A percentile compares a stretch with the other conserved stretches of the same genome.
Conservation (phyloP, 768 basidiomycete genomes). For the Kwoniella sp. region DNA sequence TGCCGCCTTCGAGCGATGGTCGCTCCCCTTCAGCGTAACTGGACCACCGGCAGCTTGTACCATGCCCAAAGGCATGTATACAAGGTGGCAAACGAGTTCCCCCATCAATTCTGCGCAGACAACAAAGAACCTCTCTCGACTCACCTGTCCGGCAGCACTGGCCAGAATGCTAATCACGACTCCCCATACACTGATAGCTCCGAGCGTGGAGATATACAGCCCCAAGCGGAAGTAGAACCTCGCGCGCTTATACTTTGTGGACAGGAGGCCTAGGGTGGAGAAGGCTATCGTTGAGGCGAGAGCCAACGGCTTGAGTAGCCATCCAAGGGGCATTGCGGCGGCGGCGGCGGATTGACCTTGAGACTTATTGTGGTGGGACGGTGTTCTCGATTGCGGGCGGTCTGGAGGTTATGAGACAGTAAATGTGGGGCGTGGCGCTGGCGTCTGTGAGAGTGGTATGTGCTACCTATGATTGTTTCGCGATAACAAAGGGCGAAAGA, state of each 20-base stretch:
- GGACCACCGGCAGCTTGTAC: too few species aligned
- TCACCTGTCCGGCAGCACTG: constrained; percentile 64
- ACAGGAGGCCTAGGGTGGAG: constrained; percentile 47
- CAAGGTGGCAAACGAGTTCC: too few species aligned
- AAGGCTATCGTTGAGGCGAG: constrained; percentile 46
- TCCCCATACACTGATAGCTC: constrained; percentile 72
- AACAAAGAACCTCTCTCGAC: constrained; percentile 15
- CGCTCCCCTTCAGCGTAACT: too few species aligned
- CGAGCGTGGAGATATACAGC: constrained; percentile 73
- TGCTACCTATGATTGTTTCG: neutral
- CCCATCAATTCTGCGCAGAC: too few species aligned
- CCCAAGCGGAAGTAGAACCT: constrained; percentile 67
- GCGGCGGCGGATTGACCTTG: too few species aligned
- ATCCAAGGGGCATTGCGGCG: constrained; percentile 21
- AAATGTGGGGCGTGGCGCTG: too few species aligned
- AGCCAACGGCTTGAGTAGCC: constrained; percentile 48
- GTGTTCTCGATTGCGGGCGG: too few species aligned
- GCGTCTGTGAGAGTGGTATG: neutral
- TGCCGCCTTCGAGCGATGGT: too few species aligned
- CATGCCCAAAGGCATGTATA: too few species aligned
- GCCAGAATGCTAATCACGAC: constrained; percentile 65
- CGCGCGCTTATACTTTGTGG: constrained; percentile 40
- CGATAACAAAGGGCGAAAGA: too few species aligned
- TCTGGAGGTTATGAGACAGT: too few species aligned
- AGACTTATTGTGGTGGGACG: too few species aligned